A percentile compares a stretch with the other conserved stretches of the same genome.
Conservation (phyloP, 2,329 filamentous ascomycete species). For the Hymenoscyphus albidus region DNA sequence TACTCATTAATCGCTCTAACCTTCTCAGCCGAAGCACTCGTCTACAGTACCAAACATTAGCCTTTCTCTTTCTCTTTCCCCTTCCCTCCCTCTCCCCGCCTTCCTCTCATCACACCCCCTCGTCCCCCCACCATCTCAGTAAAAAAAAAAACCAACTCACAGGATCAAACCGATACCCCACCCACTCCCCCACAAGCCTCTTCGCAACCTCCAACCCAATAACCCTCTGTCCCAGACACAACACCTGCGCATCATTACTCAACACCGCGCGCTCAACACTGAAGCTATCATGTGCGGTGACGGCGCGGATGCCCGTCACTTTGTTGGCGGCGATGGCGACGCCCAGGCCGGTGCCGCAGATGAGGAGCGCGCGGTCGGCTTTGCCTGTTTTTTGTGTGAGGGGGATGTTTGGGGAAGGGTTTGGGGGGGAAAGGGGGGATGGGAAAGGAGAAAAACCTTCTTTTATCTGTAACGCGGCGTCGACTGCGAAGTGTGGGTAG, state of each 20-base stretch:
- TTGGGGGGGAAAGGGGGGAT: not conserved
- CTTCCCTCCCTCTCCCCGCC: not conserved
- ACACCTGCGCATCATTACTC: slow-evolving; percentile 82
- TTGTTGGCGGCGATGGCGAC: slow-evolving; percentile 91
- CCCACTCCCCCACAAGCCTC: slow-evolving; percentile 74
- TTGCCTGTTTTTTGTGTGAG: slow-evolving; percentile 46
- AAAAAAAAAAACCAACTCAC: slow-evolving; percentile 41
- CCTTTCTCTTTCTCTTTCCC: not conserved
- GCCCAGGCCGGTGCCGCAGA: slow-evolving; percentile 83
- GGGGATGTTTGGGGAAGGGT: not conserved
- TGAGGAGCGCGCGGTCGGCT: slow-evolving; percentile 73
- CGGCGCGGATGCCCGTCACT: slow-evolving; percentile 77
- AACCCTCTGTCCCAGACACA: slow-evolving; percentile 83
- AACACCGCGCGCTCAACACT: slow-evolving; percentile 75
- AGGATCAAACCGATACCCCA: slow-evolving; percentile 76
- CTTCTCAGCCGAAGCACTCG: slow-evolving; percentile 23
- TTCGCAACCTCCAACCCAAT: slow-evolving; percentile 77
- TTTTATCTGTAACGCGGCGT: slow-evolving; percentile 42
- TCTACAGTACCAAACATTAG: slow-evolving; percentile 9
- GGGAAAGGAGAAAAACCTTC: not conserved
- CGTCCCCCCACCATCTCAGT: not conserved
- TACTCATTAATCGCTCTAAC: slow-evolving; percentile 30
- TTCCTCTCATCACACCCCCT: not conserved
- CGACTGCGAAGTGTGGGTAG: slow-evolving; percentile 75
- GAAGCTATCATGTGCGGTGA: slow-evolving; percentile 85